A percentile compares a stretch with the other conserved stretches of the same genome.
These are phyloP conservation scores for Irpex rosettiformis DNA, from an alignment of 1,284 basidiomycete species.

Conservation along the genomic window DNA sequence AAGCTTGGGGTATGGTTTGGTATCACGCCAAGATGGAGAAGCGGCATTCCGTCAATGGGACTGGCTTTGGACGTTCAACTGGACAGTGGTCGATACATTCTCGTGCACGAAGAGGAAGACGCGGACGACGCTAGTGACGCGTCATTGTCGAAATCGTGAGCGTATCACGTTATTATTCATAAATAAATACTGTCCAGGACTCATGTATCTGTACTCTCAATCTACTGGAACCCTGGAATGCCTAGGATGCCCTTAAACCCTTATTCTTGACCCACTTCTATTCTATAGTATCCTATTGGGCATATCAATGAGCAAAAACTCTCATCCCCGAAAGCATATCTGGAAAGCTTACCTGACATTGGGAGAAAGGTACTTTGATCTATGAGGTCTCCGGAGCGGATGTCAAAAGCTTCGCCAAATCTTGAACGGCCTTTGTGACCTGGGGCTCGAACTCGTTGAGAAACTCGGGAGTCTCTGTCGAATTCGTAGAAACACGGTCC, in stretches of 20 bases:
- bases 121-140: not conserved
- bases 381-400: not conserved
- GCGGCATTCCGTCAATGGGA: slow-evolving; percentile 46
- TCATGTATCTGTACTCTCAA: not conserved
- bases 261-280: not conserved
- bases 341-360: not conserved
- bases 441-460: slow-evolving; percentile 19
- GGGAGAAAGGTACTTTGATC: not conserved
- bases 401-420: slow-evolving; percentile 14
- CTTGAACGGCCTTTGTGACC: slow-evolving; percentile 20
- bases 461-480: slow-evolving; percentile 21
- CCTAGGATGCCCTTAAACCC: not conserved
- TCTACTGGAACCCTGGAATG: not conserved
- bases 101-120: slow-evolving; percentile 31
- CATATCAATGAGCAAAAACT: not conserved
- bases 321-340: not conserved
- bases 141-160: not conserved
- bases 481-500: slow-evolving; percentile 15
- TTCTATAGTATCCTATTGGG: not conserved
- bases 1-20: slow-evolving; percentile 68
- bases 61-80: slow-evolving; percentile 57
- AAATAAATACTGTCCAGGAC: not conserved
- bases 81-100: slow-evolving; percentile 54
- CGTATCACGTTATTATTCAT: not conserved
- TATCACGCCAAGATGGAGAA: slow-evolving; percentile 57